Evolutionary conservation across 78 protist species (phyloP), one percentile per base, ranked within the genome.

Genomic region (Dictyostelium brefeldianum): DNA sequence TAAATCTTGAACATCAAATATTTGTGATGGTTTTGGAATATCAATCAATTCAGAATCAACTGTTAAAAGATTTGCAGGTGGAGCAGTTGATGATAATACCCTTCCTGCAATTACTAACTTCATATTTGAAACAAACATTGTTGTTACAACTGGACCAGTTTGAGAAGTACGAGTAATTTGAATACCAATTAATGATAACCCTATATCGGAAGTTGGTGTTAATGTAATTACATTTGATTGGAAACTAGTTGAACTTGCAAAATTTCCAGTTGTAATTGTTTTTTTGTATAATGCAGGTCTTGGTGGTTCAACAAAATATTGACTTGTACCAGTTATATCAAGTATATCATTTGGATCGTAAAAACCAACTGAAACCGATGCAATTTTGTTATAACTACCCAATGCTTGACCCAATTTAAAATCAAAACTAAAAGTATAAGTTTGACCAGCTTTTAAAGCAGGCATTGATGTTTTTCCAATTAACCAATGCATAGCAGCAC

Each of bases 51-150:
- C 74, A 0, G 91, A 83, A 17, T 69, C 91, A 56, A 51, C 29
- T 9, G 78, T 50, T 53, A 83, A 17, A 1, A 73, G n/a, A 73
- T 27, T n/a, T 36, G 43, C 43, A 54, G 75, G 83, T 67, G 89
- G 79, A 1, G 62, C 69, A 14, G 64, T 43, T 5, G 69, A 25
- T n/a, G 89, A 22, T 36, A 36, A 2, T 36, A 36, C 43, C 0
- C 22, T 36, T 0, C 54, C 14, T 22, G 79, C 46, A 11, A 69
- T 51, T 4, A 20, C 31, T 8, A 82, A 1, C 10, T 54, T 43
- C 29, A 73, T n/a, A 12, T 41, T 11, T 1, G 43, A 46, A n/a
- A 36, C 20, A 18, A 47, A 3, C 18, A 73, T 4, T 20, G 51
- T 14, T 25, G 50, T 51, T 56, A 12, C 9, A 12, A 17, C 12